These are phyloP conservation scores for Penicillium nordicum DNA, from an alignment of 2,329 filamentous ascomycete species.

Conservation along the genomic window DNA sequence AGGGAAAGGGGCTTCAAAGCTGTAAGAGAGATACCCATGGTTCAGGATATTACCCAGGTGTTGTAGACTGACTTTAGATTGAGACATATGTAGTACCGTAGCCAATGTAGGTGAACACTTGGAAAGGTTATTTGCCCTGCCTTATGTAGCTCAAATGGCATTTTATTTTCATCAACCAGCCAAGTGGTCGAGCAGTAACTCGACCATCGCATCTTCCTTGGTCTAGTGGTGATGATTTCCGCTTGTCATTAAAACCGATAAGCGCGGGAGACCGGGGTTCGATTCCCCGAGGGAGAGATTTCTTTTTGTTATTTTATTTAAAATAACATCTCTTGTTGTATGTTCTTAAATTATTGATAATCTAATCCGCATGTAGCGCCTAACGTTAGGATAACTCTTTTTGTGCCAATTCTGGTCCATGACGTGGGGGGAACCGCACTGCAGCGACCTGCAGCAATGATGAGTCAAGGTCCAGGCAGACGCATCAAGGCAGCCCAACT, in stretches of 20 bases:
- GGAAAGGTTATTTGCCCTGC: too few relatives aligned
- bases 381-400: too few relatives aligned
- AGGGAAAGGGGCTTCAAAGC: too few relatives aligned
- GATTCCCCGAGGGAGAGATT: conserved; percentile 33
- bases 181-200: conserved; percentile 27
- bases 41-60: too few relatives aligned
- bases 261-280: conserved; percentile 37
- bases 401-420: neutral
- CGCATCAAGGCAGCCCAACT: neutral
- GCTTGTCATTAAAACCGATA: conserved; percentile 28
- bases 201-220: conserved; percentile 22
- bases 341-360: neutral
- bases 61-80: too few relatives aligned
- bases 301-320: conserved; percentile 17
- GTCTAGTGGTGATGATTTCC: conserved; percentile 32
- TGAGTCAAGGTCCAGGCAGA: conserved; percentile 7
- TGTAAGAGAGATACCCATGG: too few relatives aligned
- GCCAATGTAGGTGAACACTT: too few relatives aligned
- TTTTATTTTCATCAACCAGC: conserved; percentile 15
- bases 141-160: neutral
- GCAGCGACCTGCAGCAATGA: neutral
- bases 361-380: neutral
- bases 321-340: neutral
- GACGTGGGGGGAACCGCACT: neutral
- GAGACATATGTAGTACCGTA: too few relatives aligned